Evolutionary conservation across 805 yeast genomes (phyloP), one percentile per base, ranked within the genome.

Genomic region (Danielozyma ontarioensis): DNA sequence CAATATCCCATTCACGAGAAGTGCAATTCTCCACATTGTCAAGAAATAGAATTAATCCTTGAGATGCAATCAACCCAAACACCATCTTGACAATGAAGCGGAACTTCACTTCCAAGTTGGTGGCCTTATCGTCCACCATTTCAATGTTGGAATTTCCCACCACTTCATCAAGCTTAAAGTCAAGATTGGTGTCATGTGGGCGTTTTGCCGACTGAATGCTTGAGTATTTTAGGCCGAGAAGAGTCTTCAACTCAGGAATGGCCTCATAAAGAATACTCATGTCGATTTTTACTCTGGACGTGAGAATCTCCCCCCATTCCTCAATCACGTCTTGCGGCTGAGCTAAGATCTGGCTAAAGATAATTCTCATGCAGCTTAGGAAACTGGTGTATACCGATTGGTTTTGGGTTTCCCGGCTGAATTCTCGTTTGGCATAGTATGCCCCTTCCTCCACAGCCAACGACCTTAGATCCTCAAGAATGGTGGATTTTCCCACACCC

Each of bases 21-120:
- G 73, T 54, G 35, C 69, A 59, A 63, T 68, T 64, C 33, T 72
- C 73, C 17, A 68, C 42, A 46, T 72, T 74, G 41, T 72, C 77
- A 19, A 69, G 46, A 29, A 68, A 55, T 2, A 72, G 39, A 0
- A 75, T 69, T 25, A 72, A 49, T 2, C 76, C 76, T 22, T 55
- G 56, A 3, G 41, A 41, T 6, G 68, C 65, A 30, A 72, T 52
- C 3, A 73, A 44, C n/a, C 60, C 57, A 34, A 64, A 62, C 12
- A 74, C 44, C 13, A 55, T 44, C 34, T 70, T 71, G 36, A 73
- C 51, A n/a, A 68, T 52, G 37, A 59, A 63, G 33, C 67, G 55
- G 41, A 66, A 61, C 30, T 60, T 54, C 29, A 70, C 36, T 37
- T 72, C 78, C 28, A 54, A 36, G 35, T 48, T 54, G 24, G 46